Evolutionary conservation across 108 stramenopile species (phyloP).

Genomic region (Pseudonitzschia pungens): DNA sequence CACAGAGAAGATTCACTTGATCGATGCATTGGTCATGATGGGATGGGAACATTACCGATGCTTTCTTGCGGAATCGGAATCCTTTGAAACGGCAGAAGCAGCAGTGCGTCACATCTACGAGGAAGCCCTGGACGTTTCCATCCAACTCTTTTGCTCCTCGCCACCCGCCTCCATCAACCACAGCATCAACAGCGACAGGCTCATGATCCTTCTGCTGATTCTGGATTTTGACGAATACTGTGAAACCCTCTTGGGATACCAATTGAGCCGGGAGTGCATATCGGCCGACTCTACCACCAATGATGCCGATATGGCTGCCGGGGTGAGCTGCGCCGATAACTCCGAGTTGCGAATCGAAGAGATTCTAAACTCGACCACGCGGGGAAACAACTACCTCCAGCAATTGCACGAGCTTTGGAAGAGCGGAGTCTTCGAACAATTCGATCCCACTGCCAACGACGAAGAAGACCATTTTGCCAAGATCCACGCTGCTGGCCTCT

Average conservation of each 20-base stretch:
- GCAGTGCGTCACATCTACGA: conserved; percentile 4
- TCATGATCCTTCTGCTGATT: conserved; percentile 3
- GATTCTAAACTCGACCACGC: not conserved
- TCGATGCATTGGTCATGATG: conserved; percentile 16
- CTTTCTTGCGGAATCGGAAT: not conserved
- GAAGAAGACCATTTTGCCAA: conserved; percentile 9
- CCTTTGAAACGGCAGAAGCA: conserved; percentile 4
- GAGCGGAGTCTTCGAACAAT: conserved; percentile 1
- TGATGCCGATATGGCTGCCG: not conserved
- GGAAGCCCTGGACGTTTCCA: conserved; percentile 10
- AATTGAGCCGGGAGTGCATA: conserved; percentile 1
- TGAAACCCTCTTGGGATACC: conserved; percentile 1
- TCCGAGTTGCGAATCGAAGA: not conserved
- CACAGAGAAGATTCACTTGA: conserved; percentile 2
- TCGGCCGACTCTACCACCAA: not conserved
- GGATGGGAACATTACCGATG: conserved; percentile 8
- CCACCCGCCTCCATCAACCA: not conserved
- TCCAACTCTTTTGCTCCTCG: conserved; percentile 2
- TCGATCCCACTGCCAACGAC: not conserved
- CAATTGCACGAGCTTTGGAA: conserved; percentile 9
- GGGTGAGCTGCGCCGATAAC: not conserved
- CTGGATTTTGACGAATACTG: conserved; percentile 15
- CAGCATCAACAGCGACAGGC: not conserved
- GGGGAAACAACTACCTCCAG: not conserved
- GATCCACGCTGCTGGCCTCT: conserved; percentile 5